Conservation (phyloP, 305 asterid genomes). For the Plantago lanceolata region DNA sequence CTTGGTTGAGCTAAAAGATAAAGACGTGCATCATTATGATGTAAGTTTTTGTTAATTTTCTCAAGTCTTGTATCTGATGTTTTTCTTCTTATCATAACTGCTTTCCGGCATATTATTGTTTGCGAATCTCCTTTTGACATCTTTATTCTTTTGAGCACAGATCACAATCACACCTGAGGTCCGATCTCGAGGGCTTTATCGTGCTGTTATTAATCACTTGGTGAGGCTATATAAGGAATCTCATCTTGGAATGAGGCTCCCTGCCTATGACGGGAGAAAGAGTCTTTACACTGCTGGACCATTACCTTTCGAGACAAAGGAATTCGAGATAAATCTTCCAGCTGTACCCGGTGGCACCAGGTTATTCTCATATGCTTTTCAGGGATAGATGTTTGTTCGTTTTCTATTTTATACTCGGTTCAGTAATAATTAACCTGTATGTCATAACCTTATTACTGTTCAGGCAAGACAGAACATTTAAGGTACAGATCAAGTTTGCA, state of each 20-base stretch:
- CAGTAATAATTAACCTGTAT: not conserved
- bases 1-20: conserved; percentile 79
- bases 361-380: conserved; percentile 26
- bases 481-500: conserved; percentile 80
- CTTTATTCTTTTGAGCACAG: conserved; percentile 30
- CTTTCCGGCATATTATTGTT: not conserved
- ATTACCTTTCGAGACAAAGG: conserved; percentile 70
- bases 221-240: conserved; percentile 64
- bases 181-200: conserved; percentile 65
- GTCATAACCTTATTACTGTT: too few relatives aligned
- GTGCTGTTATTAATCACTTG: conserved; percentile 80
- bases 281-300: conserved; percentile 96
- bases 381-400: not conserved
- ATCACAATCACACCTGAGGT: conserved; percentile 81
- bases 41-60: conserved; percentile 36
- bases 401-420: not conserved
- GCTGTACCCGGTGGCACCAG: conserved; percentile 63
- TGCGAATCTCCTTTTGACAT: not conserved
- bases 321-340: conserved; percentile 57
- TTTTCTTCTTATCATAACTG: too few relatives aligned
- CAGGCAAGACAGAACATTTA: conserved; percentile 84
- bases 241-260: conserved; percentile 76
- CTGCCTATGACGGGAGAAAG: conserved; percentile 94
- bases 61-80: not conserved
- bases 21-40: conserved; percentile 91